Conservation (phyloP, 139 green algal species). For the Chlamydomonas applanata region DNA sequence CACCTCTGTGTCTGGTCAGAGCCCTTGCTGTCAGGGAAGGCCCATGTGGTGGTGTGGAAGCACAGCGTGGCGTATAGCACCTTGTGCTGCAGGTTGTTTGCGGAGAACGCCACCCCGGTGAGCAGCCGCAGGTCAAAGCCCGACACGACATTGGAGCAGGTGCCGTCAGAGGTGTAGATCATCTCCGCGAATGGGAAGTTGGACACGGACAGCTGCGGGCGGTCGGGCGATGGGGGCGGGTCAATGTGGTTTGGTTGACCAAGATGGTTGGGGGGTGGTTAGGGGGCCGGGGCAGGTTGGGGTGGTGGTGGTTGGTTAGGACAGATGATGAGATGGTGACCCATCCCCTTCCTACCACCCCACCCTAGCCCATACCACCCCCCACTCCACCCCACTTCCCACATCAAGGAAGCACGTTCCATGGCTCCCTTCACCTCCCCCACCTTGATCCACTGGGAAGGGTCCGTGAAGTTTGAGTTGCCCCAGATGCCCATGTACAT, state of each 20-base stretch:
- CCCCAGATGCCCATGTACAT: conserved; percentile 49
- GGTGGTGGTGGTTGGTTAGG: no score
- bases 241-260: no score
- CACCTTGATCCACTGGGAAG: conserved; percentile 42
- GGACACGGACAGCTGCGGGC: conserved; percentile 26
- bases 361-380: no score
- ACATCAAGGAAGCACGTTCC: no score
- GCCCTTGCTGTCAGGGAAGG: background rate
- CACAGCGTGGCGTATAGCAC: conserved; percentile 47
- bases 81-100: conserved; percentile 54
- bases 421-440: background rate
- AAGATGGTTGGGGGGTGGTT: no score
- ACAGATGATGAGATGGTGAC: no score
- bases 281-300: no score
- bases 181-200: conserved; percentile 14
- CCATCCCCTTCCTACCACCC: no score
- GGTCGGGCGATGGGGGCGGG: no score
- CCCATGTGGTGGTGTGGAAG: conserved; percentile 40
- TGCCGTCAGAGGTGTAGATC: conserved; percentile 7
- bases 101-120: conserved; percentile 35
- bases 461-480: conserved; percentile 32
- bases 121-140: conserved; percentile 45
- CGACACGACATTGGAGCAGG: conserved; percentile 35
- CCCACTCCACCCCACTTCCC: background rate
- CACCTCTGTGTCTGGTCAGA: background rate